Conservation (phyloP, 2,329 filamentous ascomycete genomes). For the Cladosporium velox region DNA sequence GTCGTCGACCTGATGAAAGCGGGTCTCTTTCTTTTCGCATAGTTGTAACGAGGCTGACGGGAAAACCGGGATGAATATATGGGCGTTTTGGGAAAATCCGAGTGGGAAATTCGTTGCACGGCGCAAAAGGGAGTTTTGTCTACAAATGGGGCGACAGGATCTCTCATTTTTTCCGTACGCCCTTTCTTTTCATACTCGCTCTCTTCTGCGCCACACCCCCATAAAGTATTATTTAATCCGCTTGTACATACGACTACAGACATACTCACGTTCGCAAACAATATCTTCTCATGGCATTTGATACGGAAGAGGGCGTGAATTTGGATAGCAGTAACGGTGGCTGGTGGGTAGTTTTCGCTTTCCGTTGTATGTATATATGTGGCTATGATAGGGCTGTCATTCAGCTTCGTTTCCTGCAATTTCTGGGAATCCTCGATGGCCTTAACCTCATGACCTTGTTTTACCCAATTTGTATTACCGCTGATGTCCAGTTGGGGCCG, state of each 20-base stretch:
- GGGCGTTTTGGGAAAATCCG: not conserved
- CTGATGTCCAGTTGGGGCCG: not conserved
- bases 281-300: not conserved
- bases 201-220: not conserved
- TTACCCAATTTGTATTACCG: not conserved
- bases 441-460: not conserved
- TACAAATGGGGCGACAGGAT: not conserved
- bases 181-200: not conserved
- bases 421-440: not conserved
- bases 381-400: not conserved
- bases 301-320: not conserved
- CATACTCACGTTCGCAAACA: not conserved
- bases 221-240: conserved; percentile 2
- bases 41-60: not conserved
- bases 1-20: no score
- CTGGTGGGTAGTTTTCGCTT: not conserved
- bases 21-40: not conserved
- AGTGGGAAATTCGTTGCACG: not conserved
- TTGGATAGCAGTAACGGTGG: not conserved
- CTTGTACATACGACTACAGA: conserved; percentile 5
- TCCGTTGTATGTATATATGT: not conserved
- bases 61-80: not conserved
- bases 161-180: not conserved
- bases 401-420: not conserved
- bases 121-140: not conserved